Evolutionary conservation across 177 flowering plant genomes (phyloP), one percentile per base, ranked within the genome.

Genomic region (Tripterygium wilfordii): DNA sequence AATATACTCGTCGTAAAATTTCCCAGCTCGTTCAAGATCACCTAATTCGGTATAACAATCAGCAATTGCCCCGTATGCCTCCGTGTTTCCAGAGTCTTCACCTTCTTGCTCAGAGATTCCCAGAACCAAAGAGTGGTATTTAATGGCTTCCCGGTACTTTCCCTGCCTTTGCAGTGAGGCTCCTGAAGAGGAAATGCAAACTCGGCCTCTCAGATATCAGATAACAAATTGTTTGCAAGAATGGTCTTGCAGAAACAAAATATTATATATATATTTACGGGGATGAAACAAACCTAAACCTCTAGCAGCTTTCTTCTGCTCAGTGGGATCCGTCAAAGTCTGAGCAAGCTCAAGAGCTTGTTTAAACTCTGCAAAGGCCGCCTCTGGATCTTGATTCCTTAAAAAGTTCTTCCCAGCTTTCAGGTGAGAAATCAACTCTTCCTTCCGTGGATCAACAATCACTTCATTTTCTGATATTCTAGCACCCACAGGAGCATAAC

Each of bases 1-100:
- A 36, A 88, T 92, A 56, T 92, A 84, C 41, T 74, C 57, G 58
- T 86, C 96, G 41, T 92, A 86, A 61, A 74, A 88, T 35, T 69
- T 74, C 8, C 70, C 96, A 8, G 96, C 96, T 48, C 63, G 75
- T 54, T 92, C 96, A 14, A 88, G 81, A 53, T 88, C 94, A 14
- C 99, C 99, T 32, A 92, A 85, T 42, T 92, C 98, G 7, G 98
- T 92, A 40, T 88, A 86, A 61, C 96, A 92, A 71, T 92, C 96
- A 23, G 96, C 96, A 50, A 88, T 88, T 20, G 96, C 96, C 35
- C 98, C 96, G 56, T 76, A 92, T n/a, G 96, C 96, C 74, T 92
- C 98, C 1, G 90, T 82, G 57, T 70, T 80, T 21, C 98, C 98
- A 8, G 96, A 88, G 24, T 74, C 69, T 50, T 91, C 98, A 10